These are phyloP conservation scores for Sporothrix protearum DNA, from an alignment of 2,329 filamentous ascomycete species.

Conservation along the genomic window DNA sequence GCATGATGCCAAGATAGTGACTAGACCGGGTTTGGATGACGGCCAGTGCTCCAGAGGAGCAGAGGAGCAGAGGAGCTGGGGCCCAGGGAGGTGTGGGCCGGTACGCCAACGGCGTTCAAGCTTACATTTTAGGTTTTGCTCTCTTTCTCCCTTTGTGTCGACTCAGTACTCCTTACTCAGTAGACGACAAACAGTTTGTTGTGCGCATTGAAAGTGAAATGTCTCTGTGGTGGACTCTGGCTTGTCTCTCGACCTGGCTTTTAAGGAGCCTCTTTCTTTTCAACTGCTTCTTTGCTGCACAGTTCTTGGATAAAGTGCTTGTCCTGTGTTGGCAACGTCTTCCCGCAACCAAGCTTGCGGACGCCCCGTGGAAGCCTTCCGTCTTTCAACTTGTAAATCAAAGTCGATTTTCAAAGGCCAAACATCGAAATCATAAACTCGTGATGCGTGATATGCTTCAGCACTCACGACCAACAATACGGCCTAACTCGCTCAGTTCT, in stretches of 20 bases:
- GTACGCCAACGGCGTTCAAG: constrained; percentile 11
- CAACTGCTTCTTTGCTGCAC: background rate
- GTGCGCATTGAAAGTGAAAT: too few species aligned
- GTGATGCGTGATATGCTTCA: background rate
- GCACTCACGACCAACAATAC: background rate
- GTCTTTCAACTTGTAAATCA: background rate
- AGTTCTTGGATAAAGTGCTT: background rate
- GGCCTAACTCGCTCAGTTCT: background rate
- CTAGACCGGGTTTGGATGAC: background rate
- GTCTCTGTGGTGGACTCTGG: too few species aligned
- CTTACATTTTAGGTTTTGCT: constrained; percentile 16
- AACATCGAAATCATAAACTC: background rate
- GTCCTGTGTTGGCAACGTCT: background rate
- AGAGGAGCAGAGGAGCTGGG: background rate
- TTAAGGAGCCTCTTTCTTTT: background rate
- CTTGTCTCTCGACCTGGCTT: too few species aligned
- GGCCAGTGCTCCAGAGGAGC: background rate
- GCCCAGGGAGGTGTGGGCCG: background rate
- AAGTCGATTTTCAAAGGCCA: background rate
- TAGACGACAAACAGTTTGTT: too few species aligned
- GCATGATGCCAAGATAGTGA: constrained; percentile 11
- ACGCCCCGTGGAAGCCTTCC: background rate
- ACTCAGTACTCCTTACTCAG: background rate
- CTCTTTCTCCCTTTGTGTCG: background rate
- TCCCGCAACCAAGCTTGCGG: background rate